Conservation (phyloP, 352 stramenopile genomes). For the Peronospora belbahrii region DNA sequence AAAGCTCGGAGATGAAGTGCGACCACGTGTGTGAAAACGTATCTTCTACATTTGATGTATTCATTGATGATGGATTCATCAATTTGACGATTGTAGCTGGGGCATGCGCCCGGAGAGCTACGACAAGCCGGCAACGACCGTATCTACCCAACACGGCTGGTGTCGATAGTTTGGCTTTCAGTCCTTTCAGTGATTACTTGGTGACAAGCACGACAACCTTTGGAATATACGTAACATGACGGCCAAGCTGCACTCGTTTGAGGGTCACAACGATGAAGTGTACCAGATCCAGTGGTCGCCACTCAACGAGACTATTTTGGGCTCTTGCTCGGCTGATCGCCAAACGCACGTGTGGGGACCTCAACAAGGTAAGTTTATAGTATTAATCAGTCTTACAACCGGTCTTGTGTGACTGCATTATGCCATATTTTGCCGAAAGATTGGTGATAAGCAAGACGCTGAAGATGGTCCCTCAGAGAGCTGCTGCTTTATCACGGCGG, state of each 20-base stretch:
- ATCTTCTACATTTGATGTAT: too few relatives aligned
- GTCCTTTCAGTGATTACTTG: slow-evolving; percentile 94
- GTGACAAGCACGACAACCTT: slow-evolving; percentile 96
- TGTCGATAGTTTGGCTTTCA: slow-evolving; percentile 97
- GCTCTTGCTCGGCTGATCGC: slow-evolving; percentile 94
- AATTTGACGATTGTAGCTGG: slow-evolving; percentile 39
- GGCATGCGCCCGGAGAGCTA: slow-evolving; percentile 79
- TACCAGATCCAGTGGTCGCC: slow-evolving; percentile 96
- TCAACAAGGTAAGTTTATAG: slow-evolving; percentile 70
- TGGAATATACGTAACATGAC: slow-evolving; percentile 99
- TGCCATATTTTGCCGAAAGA: slow-evolving; percentile 24
- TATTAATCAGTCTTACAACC: neutral
- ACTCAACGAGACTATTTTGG: slow-evolving; percentile 95
- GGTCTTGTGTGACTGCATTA: neutral
- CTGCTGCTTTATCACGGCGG: slow-evolving; percentile 99
- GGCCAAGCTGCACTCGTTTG: slow-evolving; percentile 90
- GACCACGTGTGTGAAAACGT: neutral
- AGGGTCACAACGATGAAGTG: slow-evolving; percentile 95
- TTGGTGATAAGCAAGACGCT: slow-evolving; percentile 96
- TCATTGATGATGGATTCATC: slow-evolving; percentile 5
- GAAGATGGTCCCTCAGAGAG: slow-evolving; percentile 97
- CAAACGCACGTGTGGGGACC: slow-evolving; percentile 96
- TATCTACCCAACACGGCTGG: slow-evolving; percentile 91
- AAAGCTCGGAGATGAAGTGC: slow-evolving; percentile 12
- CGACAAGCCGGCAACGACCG: slow-evolving; percentile 64